Evolutionary conservation across 441 rosid species (phyloP).

Genomic region (Pelargonium fulgidum): DNA sequence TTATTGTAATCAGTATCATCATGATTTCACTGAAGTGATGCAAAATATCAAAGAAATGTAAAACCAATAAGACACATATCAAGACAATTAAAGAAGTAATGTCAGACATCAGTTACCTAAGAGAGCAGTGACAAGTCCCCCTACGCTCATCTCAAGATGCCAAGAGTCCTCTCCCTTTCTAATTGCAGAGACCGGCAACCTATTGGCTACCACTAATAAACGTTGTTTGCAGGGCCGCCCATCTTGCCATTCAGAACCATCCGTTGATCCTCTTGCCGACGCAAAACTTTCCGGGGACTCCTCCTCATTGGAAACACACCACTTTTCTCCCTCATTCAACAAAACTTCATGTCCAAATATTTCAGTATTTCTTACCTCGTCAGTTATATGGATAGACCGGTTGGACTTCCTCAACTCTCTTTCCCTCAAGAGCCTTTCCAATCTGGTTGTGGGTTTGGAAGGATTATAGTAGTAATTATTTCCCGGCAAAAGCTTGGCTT

Average conservation of each 20-base stretch:
- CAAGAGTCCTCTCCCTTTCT: slow-evolving; percentile 91
- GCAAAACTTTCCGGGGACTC: slow-evolving; percentile 59
- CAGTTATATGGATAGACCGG: slow-evolving; percentile 23
- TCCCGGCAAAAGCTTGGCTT: slow-evolving; percentile 33
- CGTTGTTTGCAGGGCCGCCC: slow-evolving; percentile 72
- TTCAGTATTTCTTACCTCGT: slow-evolving; percentile 27
- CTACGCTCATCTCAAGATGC: slow-evolving; percentile 95
- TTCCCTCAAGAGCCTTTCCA: slow-evolving; percentile 51
- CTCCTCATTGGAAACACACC: slow-evolving; percentile 35
- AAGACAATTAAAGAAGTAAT: slow-evolving; percentile 20
- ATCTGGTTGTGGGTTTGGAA: slow-evolving; percentile 39
- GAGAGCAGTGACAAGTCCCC: slow-evolving; percentile 93
- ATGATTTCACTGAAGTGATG: neutral
- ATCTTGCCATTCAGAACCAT: slow-evolving; percentile 54
- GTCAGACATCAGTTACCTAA: slow-evolving; percentile 4
- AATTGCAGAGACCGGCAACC: slow-evolving; percentile 95
- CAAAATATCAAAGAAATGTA: too few species aligned
- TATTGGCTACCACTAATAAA: slow-evolving; percentile 87
- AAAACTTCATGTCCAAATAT: slow-evolving; percentile 22
- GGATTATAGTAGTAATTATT: slow-evolving; percentile 35
- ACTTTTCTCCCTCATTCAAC: slow-evolving; percentile 28
- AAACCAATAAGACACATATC: slow-evolving; percentile 1
- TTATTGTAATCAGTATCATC: neutral
- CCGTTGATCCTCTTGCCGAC: slow-evolving; percentile 39
- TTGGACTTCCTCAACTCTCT: slow-evolving; percentile 46